These are phyloP conservation scores for Hanseniaspora lachancei DNA, from an alignment of 805 yeast genomes.

Conservation along the genomic window DNA sequence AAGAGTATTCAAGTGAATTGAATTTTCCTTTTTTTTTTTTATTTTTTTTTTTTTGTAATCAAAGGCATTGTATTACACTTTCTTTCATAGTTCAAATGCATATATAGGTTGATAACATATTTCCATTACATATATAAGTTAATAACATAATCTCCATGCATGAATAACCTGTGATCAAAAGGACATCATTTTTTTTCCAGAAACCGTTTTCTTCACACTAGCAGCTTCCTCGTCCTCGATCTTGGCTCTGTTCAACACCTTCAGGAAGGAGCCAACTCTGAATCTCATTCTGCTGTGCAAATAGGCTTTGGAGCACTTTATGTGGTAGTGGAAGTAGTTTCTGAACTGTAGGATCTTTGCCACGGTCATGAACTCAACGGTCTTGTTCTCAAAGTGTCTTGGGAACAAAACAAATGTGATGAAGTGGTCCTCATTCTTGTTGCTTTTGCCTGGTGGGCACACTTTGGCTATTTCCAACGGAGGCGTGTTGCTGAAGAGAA, in stretches of 20 bases:
- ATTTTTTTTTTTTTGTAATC: too few relatives aligned
- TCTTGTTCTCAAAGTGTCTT: constrained; percentile 66
- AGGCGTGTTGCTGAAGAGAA: constrained; percentile 83
- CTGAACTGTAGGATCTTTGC: constrained; percentile 86
- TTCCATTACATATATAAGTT: not conserved
- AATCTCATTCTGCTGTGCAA: constrained; percentile 97
- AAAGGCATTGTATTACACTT: not conserved
- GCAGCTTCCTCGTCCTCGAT: constrained; percentile 75
- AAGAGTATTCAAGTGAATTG: too few relatives aligned
- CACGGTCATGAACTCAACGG: constrained; percentile 32
- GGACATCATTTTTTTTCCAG: constrained; percentile 25
- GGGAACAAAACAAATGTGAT: constrained; percentile 69
- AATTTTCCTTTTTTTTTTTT: too few relatives aligned
- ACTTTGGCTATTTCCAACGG: constrained; percentile 67
- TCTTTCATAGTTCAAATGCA: not conserved
- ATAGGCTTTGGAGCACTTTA: constrained; percentile 95
- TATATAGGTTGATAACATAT: not conserved
- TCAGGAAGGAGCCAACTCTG: constrained; percentile 85
- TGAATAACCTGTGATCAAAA: not conserved
- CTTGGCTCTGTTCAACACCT: constrained; percentile 91
- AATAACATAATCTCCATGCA: not conserved
- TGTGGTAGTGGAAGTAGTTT: constrained; percentile 96
- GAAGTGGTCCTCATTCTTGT: constrained; percentile 37
- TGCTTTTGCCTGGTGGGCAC: constrained; percentile 22
- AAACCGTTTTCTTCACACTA: not conserved